Evolutionary conservation across 257 asterid species (phyloP), one percentile per base, ranked within the genome.

Genomic region (Capsicum baccatum): DNA sequence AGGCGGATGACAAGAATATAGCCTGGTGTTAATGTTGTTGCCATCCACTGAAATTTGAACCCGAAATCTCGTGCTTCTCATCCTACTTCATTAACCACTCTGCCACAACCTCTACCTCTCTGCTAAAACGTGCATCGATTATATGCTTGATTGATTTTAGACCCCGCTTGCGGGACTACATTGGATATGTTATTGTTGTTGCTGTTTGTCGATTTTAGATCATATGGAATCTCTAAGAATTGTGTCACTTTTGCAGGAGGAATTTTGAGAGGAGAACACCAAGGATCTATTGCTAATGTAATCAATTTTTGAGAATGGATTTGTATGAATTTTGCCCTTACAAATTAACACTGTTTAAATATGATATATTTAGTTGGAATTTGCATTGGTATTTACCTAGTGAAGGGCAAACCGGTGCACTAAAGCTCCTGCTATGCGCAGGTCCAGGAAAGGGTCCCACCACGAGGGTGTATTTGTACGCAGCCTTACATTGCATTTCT

Each of bases 191-290:
- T 26, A 26, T 26, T 1, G 33, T 26, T 26, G 33, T 26, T 26
- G 33, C 33, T 26, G 33, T 26, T 26, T 26, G 33, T 26, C 33
- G 1, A 52, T 76, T 74, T 44, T 47, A 73, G 59, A 11, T 73
- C 59, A 73, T 10, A 71, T 21, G 37, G 39, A 47, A 11, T 48
- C 80, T 48, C 80, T n/a, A 13, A 73, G 42, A 73, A 11, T 0
- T 50, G 6, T 73, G 7, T 73, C 19, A 6, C 79, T 48, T 73
- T 48, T 76, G 62, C 81, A 76, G 81, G 81, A 52, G 8, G 48
- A 13, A 7, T 50, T 50, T 74, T 74, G 79, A 9, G 33, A 44
- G 33, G n/a, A 47, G 39, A 73, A 47, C 11, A 73, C 58, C 10
- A 42, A 71, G 9, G 79, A 39, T 47, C 8, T 74, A 74, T 47